These are phyloP conservation scores for Beta macrorhiza DNA, from an alignment of 179 eudicot species.

Conservation along the genomic window DNA sequence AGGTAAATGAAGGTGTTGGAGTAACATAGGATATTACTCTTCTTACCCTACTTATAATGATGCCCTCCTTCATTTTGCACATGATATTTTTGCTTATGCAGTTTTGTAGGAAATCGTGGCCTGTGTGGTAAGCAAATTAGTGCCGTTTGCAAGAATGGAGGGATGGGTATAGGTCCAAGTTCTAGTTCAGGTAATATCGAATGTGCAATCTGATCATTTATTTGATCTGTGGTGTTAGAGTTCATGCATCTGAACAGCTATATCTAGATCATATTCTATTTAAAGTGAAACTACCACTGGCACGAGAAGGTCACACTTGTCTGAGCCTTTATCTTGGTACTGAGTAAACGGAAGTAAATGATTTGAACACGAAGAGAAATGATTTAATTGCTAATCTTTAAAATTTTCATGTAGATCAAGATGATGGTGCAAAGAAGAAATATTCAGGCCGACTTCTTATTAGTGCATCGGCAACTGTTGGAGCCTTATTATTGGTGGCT, in stretches of 20 bases:
- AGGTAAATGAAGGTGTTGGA: too few relatives aligned
- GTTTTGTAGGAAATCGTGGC: conserved; percentile 78
- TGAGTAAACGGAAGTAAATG: too few relatives aligned
- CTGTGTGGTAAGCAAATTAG: conserved; percentile 79
- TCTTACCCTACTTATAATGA: neutral
- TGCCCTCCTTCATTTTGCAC: neutral
- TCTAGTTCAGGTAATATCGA: conserved; percentile 48
- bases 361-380: neutral
- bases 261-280: neutral
- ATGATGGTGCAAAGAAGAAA: conserved; percentile 56
- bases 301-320: neutral
- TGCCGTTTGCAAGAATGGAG: conserved; percentile 49
- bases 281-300: conserved; percentile 1
- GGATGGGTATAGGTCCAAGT: conserved; percentile 40
- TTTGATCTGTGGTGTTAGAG: neutral
- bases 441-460: conserved; percentile 74
- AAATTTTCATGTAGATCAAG: conserved; percentile 33
- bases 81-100: conserved; percentile 26
- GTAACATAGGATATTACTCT: neutral
- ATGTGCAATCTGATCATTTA: neutral
- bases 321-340: neutral
- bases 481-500: conserved; percentile 92
- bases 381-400: neutral
- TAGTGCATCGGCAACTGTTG: conserved; percentile 94
- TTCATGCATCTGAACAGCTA: neutral